These are phyloP conservation scores for Clonostachys sp. DNA, from an alignment of 2,329 filamentous ascomycete species.

Conservation along the genomic window DNA sequence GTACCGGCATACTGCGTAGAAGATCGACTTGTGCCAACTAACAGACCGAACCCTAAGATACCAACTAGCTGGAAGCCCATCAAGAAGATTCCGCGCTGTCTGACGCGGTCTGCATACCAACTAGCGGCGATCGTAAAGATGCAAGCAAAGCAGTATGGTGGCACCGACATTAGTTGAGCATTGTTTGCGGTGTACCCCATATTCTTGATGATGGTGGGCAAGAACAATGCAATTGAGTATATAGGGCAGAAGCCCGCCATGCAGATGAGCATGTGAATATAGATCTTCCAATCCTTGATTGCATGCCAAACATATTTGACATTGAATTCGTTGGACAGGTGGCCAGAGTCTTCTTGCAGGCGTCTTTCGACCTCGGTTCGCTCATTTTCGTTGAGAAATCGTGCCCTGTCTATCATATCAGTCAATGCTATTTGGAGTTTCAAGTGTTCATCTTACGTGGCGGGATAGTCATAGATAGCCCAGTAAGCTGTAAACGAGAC, in stretches of 20 bases:
- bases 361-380: constrained; percentile 17
- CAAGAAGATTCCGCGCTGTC: no score
- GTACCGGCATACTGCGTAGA: no score
- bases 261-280: constrained; percentile 57
- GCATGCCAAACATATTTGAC: constrained; percentile 73
- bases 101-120: no score
- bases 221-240: constrained; percentile 52
- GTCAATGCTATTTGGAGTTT: constrained; percentile 68
- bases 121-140: constrained; percentile 40
- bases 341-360: no score
- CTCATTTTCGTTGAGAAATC: constrained; percentile 2
- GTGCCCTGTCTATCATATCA: constrained; percentile 65
- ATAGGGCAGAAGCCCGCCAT: constrained; percentile 41
- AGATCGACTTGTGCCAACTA: no score
- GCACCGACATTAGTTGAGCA: constrained; percentile 63
- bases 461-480: constrained; percentile 74
- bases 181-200: constrained; percentile 52
- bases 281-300: constrained; percentile 77
- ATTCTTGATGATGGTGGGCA: constrained; percentile 59
- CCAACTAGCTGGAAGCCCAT: no score
- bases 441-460: constrained; percentile 11
- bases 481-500: constrained; percentile 65
- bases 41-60: no score
- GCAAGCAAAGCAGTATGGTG: constrained; percentile 57
- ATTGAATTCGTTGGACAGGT: constrained; percentile 60